Evolutionary conservation across 1,284 basidiomycete species (phyloP), one percentile per base, ranked within the genome.

Genomic region (Ustilago curta): DNA sequence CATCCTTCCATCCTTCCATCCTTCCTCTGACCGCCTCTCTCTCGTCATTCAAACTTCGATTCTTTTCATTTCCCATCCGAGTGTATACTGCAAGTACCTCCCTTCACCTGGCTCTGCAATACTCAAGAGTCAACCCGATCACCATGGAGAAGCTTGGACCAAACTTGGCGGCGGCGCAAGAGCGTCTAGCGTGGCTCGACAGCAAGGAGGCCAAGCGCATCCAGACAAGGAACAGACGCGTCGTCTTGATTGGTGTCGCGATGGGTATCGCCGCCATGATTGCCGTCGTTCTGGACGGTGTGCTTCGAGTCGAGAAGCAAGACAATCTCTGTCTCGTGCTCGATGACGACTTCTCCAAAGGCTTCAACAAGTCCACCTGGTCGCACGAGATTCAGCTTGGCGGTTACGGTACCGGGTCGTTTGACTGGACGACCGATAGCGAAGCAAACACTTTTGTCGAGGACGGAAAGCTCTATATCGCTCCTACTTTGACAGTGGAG

Each of bases 331-430:
- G 93, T 76, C 86, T 90, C 43, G 90, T 94, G 16, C 86, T 95
- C 73, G 88, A 92, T 49, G 93, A 95, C 79, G 87, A 93, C 64
- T 95, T 94, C 79, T 87, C 88, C 19, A 88, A 87, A 39, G 85
- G 90, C 32, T 90, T 88, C 89, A 65, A 84, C 67, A 87, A 87
- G 57, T 88, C 88, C 50, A 89, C 88, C 21, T 95, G 93, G 89
- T 87, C 88, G 71, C 89, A 90, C 39, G 93, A 95, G 83, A 89
- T 93, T 25, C 90, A 93, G 74, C 89, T 93, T 86, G 91, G 92
- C 66, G 93, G 93, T 3, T 95, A 92, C 83, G 92, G 92, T 86
- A 93, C 93, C 75, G 91, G 91, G 37, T 90, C 93, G 79, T 95
- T 95, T 77, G 91, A 93, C 80, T 94, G 94, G 93, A 90, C 92